These are phyloP conservation scores for Sindora glabra DNA, from an alignment of 306 rosid genomes.

Conservation along the genomic window DNA sequence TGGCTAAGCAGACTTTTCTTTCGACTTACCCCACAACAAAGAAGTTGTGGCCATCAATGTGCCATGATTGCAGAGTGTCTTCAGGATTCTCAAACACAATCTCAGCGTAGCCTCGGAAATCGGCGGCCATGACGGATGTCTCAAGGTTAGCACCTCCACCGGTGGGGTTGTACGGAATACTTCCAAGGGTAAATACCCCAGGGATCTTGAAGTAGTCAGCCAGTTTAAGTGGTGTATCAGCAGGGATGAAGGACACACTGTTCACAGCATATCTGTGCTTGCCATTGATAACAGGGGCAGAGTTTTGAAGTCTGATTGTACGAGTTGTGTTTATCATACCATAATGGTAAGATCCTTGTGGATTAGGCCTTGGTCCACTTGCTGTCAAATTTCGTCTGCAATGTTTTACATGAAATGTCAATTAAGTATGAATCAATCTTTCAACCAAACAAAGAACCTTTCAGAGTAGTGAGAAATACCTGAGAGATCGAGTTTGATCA, in stretches of 20 bases:
- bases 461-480: slow-evolving; percentile 30
- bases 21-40: slow-evolving; percentile 86
- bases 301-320: slow-evolving; percentile 58
- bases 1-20: too few species aligned
- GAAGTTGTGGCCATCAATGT: slow-evolving; percentile 66
- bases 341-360: slow-evolving; percentile 86
- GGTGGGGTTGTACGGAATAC: slow-evolving; percentile 51
- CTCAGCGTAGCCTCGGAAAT: slow-evolving; percentile 56
- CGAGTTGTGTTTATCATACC: slow-evolving; percentile 67
- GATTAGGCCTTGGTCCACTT: slow-evolving; percentile 93
- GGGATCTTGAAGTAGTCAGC: slow-evolving; percentile 77
- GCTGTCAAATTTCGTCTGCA: slow-evolving; percentile 79
- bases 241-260: slow-evolving; percentile 61
- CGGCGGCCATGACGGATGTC: slow-evolving; percentile 75
- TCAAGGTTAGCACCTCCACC: slow-evolving; percentile 57
- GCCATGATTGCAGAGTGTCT: slow-evolving; percentile 70
- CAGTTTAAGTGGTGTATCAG: slow-evolving; percentile 80
- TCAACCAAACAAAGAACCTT: too few species aligned
- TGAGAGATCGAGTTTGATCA: slow-evolving; percentile 70
- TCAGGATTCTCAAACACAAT: slow-evolving; percentile 72
- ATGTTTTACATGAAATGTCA: slow-evolving; percentile 4
- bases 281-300: slow-evolving; percentile 63
- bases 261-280: slow-evolving; percentile 82
- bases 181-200: slow-evolving; percentile 62
- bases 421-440: neutral